Evolutionary conservation across 108 stramenopile genomes (phyloP), one percentile per base, ranked within the genome.

Genomic region (Schizochytrium sp.): DNA sequence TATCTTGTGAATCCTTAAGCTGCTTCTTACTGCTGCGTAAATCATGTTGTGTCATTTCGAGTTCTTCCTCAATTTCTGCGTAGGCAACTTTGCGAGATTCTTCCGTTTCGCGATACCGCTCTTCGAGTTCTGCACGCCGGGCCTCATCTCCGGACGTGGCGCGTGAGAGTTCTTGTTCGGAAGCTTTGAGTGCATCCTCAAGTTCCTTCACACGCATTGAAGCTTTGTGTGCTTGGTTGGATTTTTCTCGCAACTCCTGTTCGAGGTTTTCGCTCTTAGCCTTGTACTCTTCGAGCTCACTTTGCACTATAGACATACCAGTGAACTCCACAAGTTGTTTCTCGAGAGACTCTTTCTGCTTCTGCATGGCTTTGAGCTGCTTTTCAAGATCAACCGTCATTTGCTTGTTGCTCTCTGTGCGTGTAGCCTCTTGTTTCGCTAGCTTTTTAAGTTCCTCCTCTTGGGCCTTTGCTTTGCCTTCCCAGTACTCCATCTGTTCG

Each of bases 401-500:
- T 44, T 38, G 15, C 0, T 41, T 13, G 19, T 28, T 28, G 72
- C 72, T 72, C 40, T 38, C 15, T 2, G 72, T 41, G 19, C 28
- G 17, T 17, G 59, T n/a, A n/a, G 17, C 59, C 59, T 69, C 28
- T 15, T 69, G 64, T 47, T 53, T 56, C 47, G 76, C 19, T 13
- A 83, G 76, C 28, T 50, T 49, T 42, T 83, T 83, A 47, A 49
- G 13, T 28, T 55, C 53, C 28, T 49, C 13, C 55, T 83, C 28
- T 38, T 55, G 76, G 17, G 47, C 76, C 76, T 83, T 83, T n/a
- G 5, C 15, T 53, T 83, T 49, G 28, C 55, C 53, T 42, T 83
- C 76, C 47, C 76, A 83, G 15, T 53, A 53, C 28, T 83, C 76
- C 76, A 83, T 83, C 76, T 83, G 76, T 38, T 83, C 76, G 28